Conservation (phyloP, 768 basidiomycete genomes). For the Infundibulicybe gibba region DNA sequence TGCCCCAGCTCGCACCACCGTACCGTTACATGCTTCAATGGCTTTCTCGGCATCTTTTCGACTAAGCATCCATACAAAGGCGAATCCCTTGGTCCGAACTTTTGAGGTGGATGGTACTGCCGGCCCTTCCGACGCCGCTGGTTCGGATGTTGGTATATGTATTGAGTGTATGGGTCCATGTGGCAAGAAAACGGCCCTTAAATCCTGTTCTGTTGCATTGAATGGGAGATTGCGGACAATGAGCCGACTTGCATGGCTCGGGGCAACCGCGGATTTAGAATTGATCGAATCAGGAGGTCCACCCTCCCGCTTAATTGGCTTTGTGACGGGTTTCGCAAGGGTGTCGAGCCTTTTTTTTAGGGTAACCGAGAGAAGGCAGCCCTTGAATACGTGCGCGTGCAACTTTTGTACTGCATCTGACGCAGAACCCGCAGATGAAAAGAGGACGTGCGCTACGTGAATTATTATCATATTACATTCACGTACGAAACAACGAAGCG, state of each 20-base stretch:
- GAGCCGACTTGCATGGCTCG: conserved; percentile 73
- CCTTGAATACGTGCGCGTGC: conserved; percentile 93
- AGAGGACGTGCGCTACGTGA: conserved; percentile 64
- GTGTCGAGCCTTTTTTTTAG: conserved; percentile 83
- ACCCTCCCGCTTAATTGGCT: conserved; percentile 19
- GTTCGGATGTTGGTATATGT: conserved; percentile 59
- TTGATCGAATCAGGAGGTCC: conserved; percentile 23
- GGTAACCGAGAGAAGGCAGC: conserved; percentile 77
- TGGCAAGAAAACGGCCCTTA: conserved; percentile 82
- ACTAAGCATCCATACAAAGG: conserved; percentile 92
- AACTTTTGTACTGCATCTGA: conserved; percentile 72
- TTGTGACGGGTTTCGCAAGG: conserved; percentile 42
- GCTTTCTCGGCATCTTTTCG: conserved; percentile 83
- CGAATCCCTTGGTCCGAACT: conserved; percentile 71
- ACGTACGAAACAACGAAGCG: conserved; percentile 8
- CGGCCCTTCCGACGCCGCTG: conserved; percentile 21
- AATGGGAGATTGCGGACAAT: conserved; percentile 92
- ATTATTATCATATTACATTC: neutral
- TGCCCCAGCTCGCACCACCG: conserved; percentile 59
- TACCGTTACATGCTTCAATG: conserved; percentile 76
- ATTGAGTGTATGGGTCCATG: conserved; percentile 86
- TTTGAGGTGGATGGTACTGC: conserved; percentile 18
- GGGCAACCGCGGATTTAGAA: conserved; percentile 32
- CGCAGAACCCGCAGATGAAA: conserved; percentile 64
- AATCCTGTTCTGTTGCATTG: conserved; percentile 77